Evolutionary conservation across 306 rosid genomes (phyloP), one percentile per base, ranked within the genome.

Genomic region (Cicer chorassanicum): DNA sequence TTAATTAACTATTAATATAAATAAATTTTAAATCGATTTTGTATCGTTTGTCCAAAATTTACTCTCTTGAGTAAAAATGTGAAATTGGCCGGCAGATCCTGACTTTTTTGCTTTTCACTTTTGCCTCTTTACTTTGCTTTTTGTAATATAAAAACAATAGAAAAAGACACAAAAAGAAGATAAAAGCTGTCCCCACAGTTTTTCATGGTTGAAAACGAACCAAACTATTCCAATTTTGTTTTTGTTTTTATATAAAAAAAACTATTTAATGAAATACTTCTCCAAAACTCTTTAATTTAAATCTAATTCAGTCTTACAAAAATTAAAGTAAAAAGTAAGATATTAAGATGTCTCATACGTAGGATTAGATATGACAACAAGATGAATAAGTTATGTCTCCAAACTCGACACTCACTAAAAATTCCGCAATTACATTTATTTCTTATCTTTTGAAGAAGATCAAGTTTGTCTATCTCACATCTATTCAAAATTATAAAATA

Each of bases 101-200:
- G 3, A 42, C 39, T 4, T 15, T 38, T 36, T 14, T 68, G 8
- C 1, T 38, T 38, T 19, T 29, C 66, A 72, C 63, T 8, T 53
- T 60, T 65, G 10, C 6, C 63, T 40, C 49, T 36, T 44, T n/a
- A 51, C 39, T 36, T 12, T 55, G 51, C 4, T 45, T 5, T 7
- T 34, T 3, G 75, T 45, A 57, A 46, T 38, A 18, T 66, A 65
- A 54, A 78, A 16, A 7, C 3, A 45, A 65, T 14, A 38, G 45
- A 73, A 73, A 78, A 55, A 73, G 85, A 78, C 70, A 65, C 56
- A 73, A 61, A 70, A 81, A 62, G 79, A 36, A 73, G 82, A 81
- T 78, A 78, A 83, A 81, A 78, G 72, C 73, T 81, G 89, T 75
- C 82, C 87, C 84, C 85, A 80, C 83, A 24, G 45, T 50, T 75